Conservation (phyloP, 2,329 filamentous ascomycete species). For the Paecilomyces sp. region DNA sequence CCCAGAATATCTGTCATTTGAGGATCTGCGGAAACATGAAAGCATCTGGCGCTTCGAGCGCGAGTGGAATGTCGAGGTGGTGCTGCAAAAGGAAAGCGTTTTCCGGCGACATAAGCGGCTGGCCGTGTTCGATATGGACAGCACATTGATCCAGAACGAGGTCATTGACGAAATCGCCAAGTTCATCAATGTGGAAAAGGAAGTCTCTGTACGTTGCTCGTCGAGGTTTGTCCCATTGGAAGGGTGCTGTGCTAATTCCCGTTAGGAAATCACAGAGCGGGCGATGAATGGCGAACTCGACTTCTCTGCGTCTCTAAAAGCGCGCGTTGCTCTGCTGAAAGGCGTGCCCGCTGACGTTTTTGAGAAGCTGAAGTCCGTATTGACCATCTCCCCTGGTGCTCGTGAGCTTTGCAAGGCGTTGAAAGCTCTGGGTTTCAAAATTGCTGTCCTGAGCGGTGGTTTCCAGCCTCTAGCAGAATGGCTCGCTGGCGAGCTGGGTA, state of each 20-base stretch:
- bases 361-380: slow-evolving; percentile 63
- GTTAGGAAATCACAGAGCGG: slow-evolving; percentile 70
- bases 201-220: slow-evolving; percentile 55
- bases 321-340: slow-evolving; percentile 71
- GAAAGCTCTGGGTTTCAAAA: slow-evolving; percentile 73
- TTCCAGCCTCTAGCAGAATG: slow-evolving; percentile 85
- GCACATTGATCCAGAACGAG: slow-evolving; percentile 92
- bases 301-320: slow-evolving; percentile 76
- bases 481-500: slow-evolving; percentile 71
- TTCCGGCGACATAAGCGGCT: slow-evolving; percentile 75
- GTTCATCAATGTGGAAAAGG: slow-evolving; percentile 70
- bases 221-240: not conserved
- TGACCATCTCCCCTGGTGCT: slow-evolving; percentile 78
- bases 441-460: slow-evolving; percentile 84
- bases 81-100: slow-evolving; percentile 65
- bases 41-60: slow-evolving; percentile 76
- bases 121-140: slow-evolving; percentile 98
- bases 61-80: slow-evolving; percentile 82
- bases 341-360: slow-evolving; percentile 76
- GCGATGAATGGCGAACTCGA: slow-evolving; percentile 96
- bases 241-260: slow-evolving; percentile 5
- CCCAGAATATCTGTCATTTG: slow-evolving; percentile 45
- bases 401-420: slow-evolving; percentile 65
- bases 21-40: slow-evolving; percentile 71
- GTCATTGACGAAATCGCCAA: slow-evolving; percentile 93